Evolutionary conservation across 108 stramenopile genomes (phyloP).

Genomic region (Cafeteria roenbergensis): DNA sequence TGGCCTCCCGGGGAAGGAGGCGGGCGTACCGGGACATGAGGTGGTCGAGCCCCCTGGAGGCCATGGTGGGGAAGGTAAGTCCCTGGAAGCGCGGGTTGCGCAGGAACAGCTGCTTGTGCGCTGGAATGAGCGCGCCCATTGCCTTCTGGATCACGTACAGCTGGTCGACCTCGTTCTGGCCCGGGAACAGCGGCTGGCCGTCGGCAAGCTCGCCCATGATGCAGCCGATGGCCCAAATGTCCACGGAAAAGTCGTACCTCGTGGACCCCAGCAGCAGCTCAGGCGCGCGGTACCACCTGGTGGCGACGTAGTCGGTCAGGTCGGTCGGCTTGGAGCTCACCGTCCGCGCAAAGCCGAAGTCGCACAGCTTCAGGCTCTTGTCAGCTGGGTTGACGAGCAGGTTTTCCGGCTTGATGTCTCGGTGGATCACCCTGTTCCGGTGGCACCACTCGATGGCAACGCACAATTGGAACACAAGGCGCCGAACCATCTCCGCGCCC

Average conservation of each 20-base stretch:
- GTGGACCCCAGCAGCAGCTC: conserved; percentile 52
- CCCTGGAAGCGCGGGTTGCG: conserved; percentile 48
- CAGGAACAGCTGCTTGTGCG: conserved; percentile 42
- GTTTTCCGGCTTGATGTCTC: conserved; percentile 59
- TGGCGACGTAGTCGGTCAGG: conserved; percentile 56
- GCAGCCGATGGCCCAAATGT: conserved; percentile 57
- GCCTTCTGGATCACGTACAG: conserved; percentile 51
- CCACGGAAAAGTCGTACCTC: conserved; percentile 38
- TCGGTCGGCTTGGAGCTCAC: conserved; percentile 14
- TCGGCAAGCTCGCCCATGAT: conserved; percentile 57
- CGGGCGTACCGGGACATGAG: conserved; percentile 51
- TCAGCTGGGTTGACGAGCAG: conserved; percentile 34
- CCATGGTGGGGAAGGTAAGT: conserved; percentile 51
- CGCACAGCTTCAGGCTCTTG: conserved; percentile 51
- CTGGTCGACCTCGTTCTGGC: conserved; percentile 57
- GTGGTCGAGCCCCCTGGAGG: conserved; percentile 38
- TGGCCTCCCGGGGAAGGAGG: conserved; percentile 33
- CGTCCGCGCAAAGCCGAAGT: conserved; percentile 50
- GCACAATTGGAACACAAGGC: conserved; percentile 50
- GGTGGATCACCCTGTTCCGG: conserved; percentile 42
- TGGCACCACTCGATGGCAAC: conserved; percentile 55
- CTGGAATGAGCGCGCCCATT: conserved; percentile 22
- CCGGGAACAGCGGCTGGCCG: conserved; percentile 54
- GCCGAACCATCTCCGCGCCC: conserved; percentile 12
- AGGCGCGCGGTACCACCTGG: conserved; percentile 57